Evolutionary conservation across 768 basidiomycete species (phyloP).

Genomic region (Scleroderma citrinum): DNA sequence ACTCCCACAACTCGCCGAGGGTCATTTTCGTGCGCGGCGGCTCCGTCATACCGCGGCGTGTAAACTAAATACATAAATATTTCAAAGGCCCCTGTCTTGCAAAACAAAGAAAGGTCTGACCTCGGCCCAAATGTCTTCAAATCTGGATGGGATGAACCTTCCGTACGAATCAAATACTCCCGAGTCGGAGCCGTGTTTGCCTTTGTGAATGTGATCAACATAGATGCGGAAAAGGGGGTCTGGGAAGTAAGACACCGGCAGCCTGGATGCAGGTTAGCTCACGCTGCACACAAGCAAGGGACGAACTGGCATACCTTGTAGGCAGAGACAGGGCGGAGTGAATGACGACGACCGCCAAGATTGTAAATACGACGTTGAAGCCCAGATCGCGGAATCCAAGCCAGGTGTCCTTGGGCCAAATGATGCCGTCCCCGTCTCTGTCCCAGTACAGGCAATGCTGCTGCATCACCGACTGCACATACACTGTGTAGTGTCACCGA

Average conservation of each 20-base stretch:
- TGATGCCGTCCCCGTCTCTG: conserved; percentile 34
- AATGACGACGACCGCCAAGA: conserved; percentile 31
- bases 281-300: neutral
- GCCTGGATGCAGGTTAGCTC: conserved; percentile 4
- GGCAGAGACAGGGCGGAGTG: conserved; percentile 32
- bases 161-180: conserved; percentile 38
- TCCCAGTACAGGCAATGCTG: conserved; percentile 40
- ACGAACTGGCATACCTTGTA: conserved; percentile 18
- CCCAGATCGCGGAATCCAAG: conserved; percentile 36
- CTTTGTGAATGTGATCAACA: conserved; percentile 28
- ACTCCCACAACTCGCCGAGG: conserved; percentile 28
- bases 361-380: conserved; percentile 33
- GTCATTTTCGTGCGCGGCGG: conserved; percentile 19
- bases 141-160: conserved; percentile 35
- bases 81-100: neutral
- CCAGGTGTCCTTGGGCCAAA: conserved; percentile 42
- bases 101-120: conserved; percentile 13
- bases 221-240: conserved; percentile 39
- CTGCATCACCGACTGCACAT: conserved; percentile 32
- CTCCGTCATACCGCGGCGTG: neutral
- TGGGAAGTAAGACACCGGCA: conserved; percentile 24
- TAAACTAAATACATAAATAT: conserved; percentile 13
- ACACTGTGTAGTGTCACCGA: neutral
- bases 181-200: conserved; percentile 41
- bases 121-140: conserved; percentile 41